Conservation (phyloP, 169 alveolate species). For the Plasmodium vinckei region DNA sequence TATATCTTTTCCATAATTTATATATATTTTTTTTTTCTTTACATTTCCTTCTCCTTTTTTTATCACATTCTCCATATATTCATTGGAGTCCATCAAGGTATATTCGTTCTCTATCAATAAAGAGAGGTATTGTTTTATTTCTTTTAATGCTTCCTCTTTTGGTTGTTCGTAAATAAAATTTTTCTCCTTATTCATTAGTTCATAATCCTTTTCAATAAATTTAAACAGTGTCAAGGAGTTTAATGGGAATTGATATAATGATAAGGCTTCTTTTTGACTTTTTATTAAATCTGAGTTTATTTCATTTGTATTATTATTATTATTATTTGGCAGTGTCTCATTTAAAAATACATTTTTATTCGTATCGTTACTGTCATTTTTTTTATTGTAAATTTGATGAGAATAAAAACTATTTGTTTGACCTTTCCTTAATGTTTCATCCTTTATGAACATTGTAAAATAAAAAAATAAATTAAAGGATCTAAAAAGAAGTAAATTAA, state of each 20-base stretch:
- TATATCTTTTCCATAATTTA: not conserved
- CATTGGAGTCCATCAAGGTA: slow-evolving; percentile 45
- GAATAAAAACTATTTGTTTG: not conserved
- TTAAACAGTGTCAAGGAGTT: slow-evolving; percentile 44
- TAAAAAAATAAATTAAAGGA: slow-evolving; percentile 75
- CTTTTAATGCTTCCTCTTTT: slow-evolving; percentile 11
- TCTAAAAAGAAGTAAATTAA: slow-evolving; percentile 56
- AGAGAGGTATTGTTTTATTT: slow-evolving; percentile 44
- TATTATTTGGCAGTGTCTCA: too few species aligned
- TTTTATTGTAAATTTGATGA: too few species aligned
- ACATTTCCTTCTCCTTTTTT: slow-evolving; percentile 12
- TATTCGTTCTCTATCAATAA: slow-evolving; percentile 61
- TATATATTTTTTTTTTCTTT: not conserved
- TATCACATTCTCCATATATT: slow-evolving; percentile 27
- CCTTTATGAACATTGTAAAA: slow-evolving; percentile 28
- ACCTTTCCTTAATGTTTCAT: not conserved
- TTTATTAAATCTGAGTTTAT: not conserved
- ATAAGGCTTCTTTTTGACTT: slow-evolving; percentile 12
- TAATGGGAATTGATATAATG: slow-evolving; percentile 49
- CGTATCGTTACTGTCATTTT: too few species aligned
- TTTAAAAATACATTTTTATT: slow-evolving; percentile 14
- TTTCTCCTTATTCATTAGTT: slow-evolving; percentile 1
- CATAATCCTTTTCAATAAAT: slow-evolving; percentile 52
- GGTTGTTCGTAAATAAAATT: slow-evolving; percentile 13
- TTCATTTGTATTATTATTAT: slow-evolving; percentile 4